Conservation (phyloP, 2,329 filamentous ascomycete species). For the Colletotrichum sp. region DNA sequence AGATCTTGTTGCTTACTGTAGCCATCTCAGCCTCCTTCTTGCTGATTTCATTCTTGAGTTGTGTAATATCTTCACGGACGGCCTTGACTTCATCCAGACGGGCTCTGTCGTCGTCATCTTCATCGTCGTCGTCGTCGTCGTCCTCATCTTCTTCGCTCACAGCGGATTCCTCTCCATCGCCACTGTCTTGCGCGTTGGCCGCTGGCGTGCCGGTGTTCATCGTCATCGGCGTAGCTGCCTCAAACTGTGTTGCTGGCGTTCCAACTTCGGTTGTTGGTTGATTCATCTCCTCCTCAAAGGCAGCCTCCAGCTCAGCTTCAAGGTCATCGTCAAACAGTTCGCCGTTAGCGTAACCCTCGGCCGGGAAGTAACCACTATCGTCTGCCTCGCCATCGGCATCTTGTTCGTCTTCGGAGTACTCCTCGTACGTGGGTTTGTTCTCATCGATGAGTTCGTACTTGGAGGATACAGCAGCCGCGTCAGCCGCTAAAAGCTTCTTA, state of each 20-base stretch:
- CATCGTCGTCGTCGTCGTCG: slow-evolving; percentile 58
- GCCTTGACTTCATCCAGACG: slow-evolving; percentile 57
- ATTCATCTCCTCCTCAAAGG: slow-evolving; percentile 54
- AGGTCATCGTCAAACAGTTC: slow-evolving; percentile 50
- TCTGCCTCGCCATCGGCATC: slow-evolving; percentile 51
- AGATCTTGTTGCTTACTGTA: slow-evolving; percentile 49
- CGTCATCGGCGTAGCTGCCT: slow-evolving; percentile 50
- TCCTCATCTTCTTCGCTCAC: slow-evolving; percentile 54
- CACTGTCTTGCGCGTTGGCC: slow-evolving; percentile 46
- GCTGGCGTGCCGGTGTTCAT: slow-evolving; percentile 50
- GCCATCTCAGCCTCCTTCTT: slow-evolving; percentile 49
- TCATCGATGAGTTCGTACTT: slow-evolving; percentile 71
- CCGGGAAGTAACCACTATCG: slow-evolving; percentile 45
- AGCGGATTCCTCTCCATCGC: slow-evolving; percentile 50
- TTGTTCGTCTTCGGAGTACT: slow-evolving; percentile 66
- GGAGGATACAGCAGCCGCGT: slow-evolving; percentile 65
- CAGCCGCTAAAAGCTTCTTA: slow-evolving; percentile 73
- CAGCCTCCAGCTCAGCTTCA: slow-evolving; percentile 60
- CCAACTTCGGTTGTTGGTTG: slow-evolving; percentile 36
- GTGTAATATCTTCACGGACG: slow-evolving; percentile 59
- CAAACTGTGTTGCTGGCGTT: slow-evolving; percentile 47
- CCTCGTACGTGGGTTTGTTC: slow-evolving; percentile 37
- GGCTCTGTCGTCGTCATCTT: slow-evolving; percentile 58
- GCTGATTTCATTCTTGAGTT: slow-evolving; percentile 56
- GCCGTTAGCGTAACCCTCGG: slow-evolving; percentile 30